Percentiles rank a stretch among this genome's conserved stretches.
Conservation (phyloP, 2,329 filamentous ascomycete genomes). For the Microsporum audouinii region DNA sequence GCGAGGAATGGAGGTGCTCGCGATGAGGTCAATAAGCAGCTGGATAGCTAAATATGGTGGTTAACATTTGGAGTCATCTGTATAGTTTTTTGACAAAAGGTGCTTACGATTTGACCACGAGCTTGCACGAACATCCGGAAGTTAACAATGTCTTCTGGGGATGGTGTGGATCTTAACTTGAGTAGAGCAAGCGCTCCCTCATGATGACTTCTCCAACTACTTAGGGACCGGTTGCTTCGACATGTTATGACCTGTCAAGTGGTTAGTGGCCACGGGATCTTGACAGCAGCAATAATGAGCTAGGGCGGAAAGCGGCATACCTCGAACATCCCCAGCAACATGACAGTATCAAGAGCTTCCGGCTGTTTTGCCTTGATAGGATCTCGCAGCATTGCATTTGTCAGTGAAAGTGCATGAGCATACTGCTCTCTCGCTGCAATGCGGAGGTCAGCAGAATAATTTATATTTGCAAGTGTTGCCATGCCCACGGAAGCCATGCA, state of each 20-base stretch:
- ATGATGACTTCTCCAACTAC: constrained; percentile 47
- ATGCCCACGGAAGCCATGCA: constrained; percentile 49
- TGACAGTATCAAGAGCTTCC: constrained; percentile 42
- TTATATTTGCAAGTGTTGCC: constrained; percentile 47
- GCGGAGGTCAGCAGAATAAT: constrained; percentile 37
- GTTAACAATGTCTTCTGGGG: background rate
- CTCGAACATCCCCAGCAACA: constrained; percentile 52
- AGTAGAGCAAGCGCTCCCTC: constrained; percentile 50
- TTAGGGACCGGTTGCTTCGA: constrained; percentile 36
- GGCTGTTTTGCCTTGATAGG: constrained; percentile 27
- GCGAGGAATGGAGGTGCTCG: background rate
- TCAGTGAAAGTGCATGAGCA: constrained; percentile 40
- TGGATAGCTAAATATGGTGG: constrained; percentile 3
- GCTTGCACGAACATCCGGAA: constrained; percentile 8
- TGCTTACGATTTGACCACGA: constrained; percentile 10
- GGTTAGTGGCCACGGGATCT: background rate
- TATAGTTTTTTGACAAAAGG: background rate
- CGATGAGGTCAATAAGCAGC: constrained; percentile 7
- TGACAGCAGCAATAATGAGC: background rate
- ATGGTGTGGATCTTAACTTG: constrained; percentile 28
- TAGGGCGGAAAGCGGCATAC: constrained; percentile 28
- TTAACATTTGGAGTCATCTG: background rate
- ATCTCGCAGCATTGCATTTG: constrained; percentile 25
- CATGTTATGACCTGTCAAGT: constrained; percentile 27
- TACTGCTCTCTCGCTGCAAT: constrained; percentile 44